Base-by-base conservation (phyloP, 1,284 basidiomycete species). In the Athelia sp. region DNA sequence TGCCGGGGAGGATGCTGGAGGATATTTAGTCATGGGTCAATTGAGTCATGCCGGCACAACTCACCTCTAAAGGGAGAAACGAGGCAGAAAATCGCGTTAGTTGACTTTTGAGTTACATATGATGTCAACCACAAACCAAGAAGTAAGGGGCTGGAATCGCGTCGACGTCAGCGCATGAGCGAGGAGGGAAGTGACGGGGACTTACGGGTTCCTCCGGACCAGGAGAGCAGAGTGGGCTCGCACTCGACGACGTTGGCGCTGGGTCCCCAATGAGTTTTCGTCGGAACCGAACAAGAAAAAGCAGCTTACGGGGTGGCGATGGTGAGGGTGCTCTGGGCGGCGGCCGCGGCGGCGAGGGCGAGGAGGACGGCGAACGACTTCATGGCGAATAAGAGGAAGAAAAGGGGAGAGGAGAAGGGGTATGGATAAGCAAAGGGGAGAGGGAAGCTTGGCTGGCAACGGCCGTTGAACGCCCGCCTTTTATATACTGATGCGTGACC, bases 301-400 rank as follows among this genome's bases (percentile, higher is more conserved):
- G 50, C 38, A 9, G 35, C 81, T 57, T 55, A 85, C 82, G 82
- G 82, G 17, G 81, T 87, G 57, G 82, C 79, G 60, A 86, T 71
- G 1, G 61, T 69, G 51, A 78, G 54, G 34, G 60, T 58, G n/a
- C n/a, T 13, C 63, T 80, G 75, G 18, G 74, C 79, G 17, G 71
- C 51, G 48, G 65, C 76, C 29, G 61, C 62, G 45, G 65, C 57
- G 46, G 67, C 67, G 53, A 74, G 60, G 52, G 78, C 61, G 52
- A 75, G 54, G 35, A 69, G 56, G 52, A 69, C 55, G 53, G 76
- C 48, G 44, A 60, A 15, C 50, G 67, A 63, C 70, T 76, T 78
- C 80, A 82, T 82, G 50, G 46, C 59, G 44, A 52, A 50, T 56
- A 53, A 50, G 55, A 52, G 63, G 55, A 56, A 52, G 51, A 51